Conservation (phyloP, 2,329 filamentous ascomycete species). For the Colletotrichum lini region DNA sequence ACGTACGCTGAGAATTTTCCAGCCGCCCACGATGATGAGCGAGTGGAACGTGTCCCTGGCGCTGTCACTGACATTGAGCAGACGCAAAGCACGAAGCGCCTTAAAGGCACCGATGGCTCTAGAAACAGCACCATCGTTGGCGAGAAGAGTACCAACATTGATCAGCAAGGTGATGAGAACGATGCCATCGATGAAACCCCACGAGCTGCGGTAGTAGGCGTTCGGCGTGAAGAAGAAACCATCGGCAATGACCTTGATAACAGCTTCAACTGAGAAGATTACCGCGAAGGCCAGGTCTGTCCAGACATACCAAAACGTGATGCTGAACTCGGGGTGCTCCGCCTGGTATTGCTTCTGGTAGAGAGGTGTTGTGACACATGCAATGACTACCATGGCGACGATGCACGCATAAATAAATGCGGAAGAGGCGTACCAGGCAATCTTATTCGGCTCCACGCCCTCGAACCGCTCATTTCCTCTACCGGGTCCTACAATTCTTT, state of each 20-base stretch:
- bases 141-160: slow-evolving; percentile 87
- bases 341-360: slow-evolving; percentile 92
- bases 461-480: slow-evolving; percentile 89
- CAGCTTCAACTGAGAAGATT: slow-evolving; percentile 87
- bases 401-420: slow-evolving; percentile 95
- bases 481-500: slow-evolving; percentile 91
- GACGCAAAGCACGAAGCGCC: slow-evolving; percentile 88
- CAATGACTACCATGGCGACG: slow-evolving; percentile 96
- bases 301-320: slow-evolving; percentile 94
- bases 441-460: slow-evolving; percentile 89
- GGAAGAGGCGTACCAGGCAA: slow-evolving; percentile 93
- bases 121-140: slow-evolving; percentile 86
- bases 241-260: slow-evolving; percentile 95
- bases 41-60: slow-evolving; percentile 97
- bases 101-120: slow-evolving; percentile 97
- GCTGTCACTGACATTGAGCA: slow-evolving; percentile 96
- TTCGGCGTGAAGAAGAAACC: slow-evolving; percentile 98
- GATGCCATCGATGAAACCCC: slow-evolving; percentile 95
- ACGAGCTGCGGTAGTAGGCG: slow-evolving; percentile 95
- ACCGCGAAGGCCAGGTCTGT: slow-evolving; percentile 91
- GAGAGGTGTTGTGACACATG: slow-evolving; percentile 93
- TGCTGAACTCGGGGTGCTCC: slow-evolving; percentile 67
- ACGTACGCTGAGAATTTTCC: slow-evolving; percentile 89
- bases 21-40: slow-evolving; percentile 91
- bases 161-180: slow-evolving; percentile 96